Evolutionary conservation across 805 yeast species (phyloP), one percentile per base, ranked within the genome.

Genomic region (Candida odintsovae): DNA sequence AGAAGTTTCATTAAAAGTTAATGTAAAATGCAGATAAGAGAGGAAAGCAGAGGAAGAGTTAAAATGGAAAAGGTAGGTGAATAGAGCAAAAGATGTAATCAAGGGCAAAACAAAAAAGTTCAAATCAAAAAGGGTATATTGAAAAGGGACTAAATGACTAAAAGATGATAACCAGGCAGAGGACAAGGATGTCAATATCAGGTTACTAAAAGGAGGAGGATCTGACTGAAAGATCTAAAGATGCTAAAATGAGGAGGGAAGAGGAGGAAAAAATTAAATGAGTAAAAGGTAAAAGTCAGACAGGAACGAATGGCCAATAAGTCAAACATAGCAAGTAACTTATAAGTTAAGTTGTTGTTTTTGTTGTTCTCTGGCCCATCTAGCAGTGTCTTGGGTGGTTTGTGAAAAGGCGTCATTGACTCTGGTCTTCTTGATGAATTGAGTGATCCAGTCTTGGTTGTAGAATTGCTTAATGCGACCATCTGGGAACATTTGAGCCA

Each of bases 361-460:
- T 43, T 56, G 62, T 51, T 70, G 96, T 59, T 86, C 96, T 56
- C 94, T 79, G 15, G 99, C 97, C 98, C 98, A 94, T 68, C 90
- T 80, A 9, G 97, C 97, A n/a, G 96, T 87, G 59, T 86, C 94
- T 63, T 79, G 81, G 12, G 97, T 89, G 46, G 75, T 69, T 56
- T 77, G 79, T 31, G 80, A 71, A 61, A 82, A 86, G 28, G 72
- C 56, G 51, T 76, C 73, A 61, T 82, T 83, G 45, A 78, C 60
- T 65, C 94, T 79, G 20, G 90, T 83, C 61, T 73, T 78, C 63
- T 80, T 83, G 62, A 94, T 83, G 61, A 87, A 78, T 22, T 80
- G 83, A 7, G 85, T 69, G 23, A 94, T 80, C 97, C 97, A 89
- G 2, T 75, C 82, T 69, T 83, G 87, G 19, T 68, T 64, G 65